Evolutionary conservation across 140 eudicot species (phyloP).

Genomic region (Eryngium alpinum): DNA sequence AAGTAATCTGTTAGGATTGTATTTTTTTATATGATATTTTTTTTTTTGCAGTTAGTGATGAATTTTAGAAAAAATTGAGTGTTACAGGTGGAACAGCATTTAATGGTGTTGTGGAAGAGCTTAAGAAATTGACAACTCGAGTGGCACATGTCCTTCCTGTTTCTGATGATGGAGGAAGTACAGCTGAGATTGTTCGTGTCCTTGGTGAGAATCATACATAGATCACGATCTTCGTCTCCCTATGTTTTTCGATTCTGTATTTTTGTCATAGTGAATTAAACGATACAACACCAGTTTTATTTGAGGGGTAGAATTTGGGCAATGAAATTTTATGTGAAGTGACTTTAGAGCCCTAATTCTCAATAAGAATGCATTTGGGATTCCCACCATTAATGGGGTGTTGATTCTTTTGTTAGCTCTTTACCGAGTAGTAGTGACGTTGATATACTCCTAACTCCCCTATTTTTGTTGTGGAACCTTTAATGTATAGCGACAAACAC

Average conservation of each 20-base stretch:
- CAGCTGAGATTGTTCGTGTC: constrained; percentile 98
- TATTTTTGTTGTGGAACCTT: background rate
- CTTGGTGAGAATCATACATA: constrained; percentile 45
- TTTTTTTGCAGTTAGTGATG: no score
- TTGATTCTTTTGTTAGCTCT: background rate
- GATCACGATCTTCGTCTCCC: constrained; percentile 4
- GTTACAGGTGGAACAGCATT: constrained; percentile 91
- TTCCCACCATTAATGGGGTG: constrained; percentile 1
- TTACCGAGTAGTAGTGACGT: background rate
- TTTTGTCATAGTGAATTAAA: background rate
- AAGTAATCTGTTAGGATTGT: background rate
- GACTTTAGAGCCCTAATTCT: background rate
- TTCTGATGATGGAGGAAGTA: constrained; percentile 99
- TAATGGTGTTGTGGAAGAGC: constrained; percentile 96
- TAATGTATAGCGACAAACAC: no score
- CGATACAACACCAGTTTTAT: background rate
- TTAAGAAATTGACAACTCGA: constrained; percentile 71
- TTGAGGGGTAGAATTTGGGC: background rate
- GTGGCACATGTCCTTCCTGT: constrained; percentile 98
- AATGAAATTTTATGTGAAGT: background rate
- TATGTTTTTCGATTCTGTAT: background rate
- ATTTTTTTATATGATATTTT: background rate
- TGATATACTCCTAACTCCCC: background rate
- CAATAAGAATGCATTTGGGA: background rate
- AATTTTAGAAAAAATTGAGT: background rate